Base-by-base conservation (phyloP, 148 eudicot species). In the Diospyros lotus region DNA sequence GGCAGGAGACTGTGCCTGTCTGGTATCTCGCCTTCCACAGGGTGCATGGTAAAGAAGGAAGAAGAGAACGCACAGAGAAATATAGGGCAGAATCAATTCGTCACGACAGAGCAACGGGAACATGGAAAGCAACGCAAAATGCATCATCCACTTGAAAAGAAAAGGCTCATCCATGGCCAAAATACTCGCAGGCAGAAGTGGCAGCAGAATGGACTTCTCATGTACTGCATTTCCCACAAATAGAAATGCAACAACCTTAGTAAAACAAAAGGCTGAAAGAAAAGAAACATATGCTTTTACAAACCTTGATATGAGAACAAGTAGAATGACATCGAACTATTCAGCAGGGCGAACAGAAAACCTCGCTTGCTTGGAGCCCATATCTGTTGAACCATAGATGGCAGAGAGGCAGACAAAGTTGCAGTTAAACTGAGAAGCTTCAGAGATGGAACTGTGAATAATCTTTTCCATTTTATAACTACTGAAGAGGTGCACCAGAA, bases 401-500 rank as follows among this genome's bases (percentile, higher is more conserved):
- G 97, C 73, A 94, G 83, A 84, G 81, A 88, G 40, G 93, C 78
- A 43, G 84, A 81, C 77, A 91, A 50, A 4, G 98, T 91, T 69
- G 90, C 90, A 44, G 70, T 78, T 9, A 91, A 81, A 78, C 95
- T 82, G 65, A 94, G 69, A 58, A 87, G 84, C 85, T 80, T 90
- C 64, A 90, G 76, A 48, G 89, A 76, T 46, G 69, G 89, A 41
- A 82, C 80, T 28, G 87, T 42, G 79, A 90, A 88, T 80, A 90
- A 77, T 80, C 82, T 82, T 80, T 91, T 90, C 98, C 97, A 91
- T 77, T 94, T 94, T 55, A 90, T 70, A 14, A 91, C 70, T 55
- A 90, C 72, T 58, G 98, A 89, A 48, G 95, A 81, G 28, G 97
- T 85, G 85, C 98, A 91, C 97, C 98, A 93, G 77, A 93, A 91